phyloP scores from a whole-genome alignment of 805 yeast genomes.

The Starmerella stigmatis region DNA sequence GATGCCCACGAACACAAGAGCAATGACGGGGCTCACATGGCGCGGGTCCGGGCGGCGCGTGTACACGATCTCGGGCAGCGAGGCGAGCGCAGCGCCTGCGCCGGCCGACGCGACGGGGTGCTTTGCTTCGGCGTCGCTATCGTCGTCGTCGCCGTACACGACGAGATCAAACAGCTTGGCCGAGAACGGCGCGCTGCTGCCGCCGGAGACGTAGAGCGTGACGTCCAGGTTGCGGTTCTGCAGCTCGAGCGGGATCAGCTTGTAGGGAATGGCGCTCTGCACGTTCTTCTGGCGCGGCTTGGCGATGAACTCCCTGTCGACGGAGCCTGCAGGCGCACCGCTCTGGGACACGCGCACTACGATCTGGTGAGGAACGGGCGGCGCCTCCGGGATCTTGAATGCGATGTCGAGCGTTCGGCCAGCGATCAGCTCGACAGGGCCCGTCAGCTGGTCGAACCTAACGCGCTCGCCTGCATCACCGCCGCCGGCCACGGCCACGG shows the following conservation, averaged over 20 bases:
- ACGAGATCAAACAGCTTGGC: conserved; percentile 19
- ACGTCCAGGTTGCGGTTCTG: conserved; percentile 24
- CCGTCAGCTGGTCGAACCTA: conserved; percentile 9
- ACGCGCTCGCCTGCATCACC: conserved; percentile 21
- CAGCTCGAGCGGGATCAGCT: conserved; percentile 28
- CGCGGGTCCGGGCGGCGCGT: conserved; percentile 45
- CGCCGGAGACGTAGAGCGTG: conserved; percentile 28
- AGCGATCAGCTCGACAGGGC: conserved; percentile 16
- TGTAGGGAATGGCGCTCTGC: conserved; percentile 28
- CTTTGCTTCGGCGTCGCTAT: conserved; percentile 1
- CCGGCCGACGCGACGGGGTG: conserved; percentile 11
- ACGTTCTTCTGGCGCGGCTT: conserved; percentile 29
- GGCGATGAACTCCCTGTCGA: conserved; percentile 22
- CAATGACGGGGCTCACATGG: conserved; percentile 43
- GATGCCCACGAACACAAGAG: conserved; percentile 41
- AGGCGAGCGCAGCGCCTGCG: conserved; percentile 28
- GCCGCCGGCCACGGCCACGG: conserved; percentile 21
- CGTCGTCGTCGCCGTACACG: conserved; percentile 19
- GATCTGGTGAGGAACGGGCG: conserved; percentile 21
- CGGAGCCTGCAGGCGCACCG: conserved; percentile 1
- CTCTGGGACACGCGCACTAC: conserved; percentile 14
- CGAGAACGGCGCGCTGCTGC: conserved; percentile 20
- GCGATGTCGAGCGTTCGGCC: conserved; percentile 22
- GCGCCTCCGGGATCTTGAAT: conserved; percentile 19
- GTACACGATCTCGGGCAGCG: conserved; percentile 54